Conservation (phyloP, 768 basidiomycete species). For the Leccinum uliginosum region DNA sequence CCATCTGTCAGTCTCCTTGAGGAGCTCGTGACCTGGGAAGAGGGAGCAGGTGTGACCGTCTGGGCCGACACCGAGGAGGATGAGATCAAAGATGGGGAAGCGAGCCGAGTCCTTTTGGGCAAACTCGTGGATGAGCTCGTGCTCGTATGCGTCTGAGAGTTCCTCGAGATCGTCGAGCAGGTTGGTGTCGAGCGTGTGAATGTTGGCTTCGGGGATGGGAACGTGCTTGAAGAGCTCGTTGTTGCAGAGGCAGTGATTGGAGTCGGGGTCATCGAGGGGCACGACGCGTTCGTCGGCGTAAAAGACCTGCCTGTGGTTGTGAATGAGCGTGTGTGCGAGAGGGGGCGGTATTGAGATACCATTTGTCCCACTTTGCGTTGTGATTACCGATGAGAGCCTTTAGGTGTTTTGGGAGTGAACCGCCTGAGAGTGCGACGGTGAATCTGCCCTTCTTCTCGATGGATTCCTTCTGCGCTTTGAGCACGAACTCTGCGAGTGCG, state of each 20-base stretch:
- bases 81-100: conserved; percentile 96
- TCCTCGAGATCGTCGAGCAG: conserved; percentile 73
- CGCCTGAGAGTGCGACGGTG: conserved; percentile 91
- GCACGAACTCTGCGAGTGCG: conserved; percentile 75
- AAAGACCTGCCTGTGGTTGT: conserved; percentile 87
- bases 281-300: conserved; percentile 97
- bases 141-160: conserved; percentile 77
- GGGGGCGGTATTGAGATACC: conserved; percentile 54
- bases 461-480: conserved; percentile 85
- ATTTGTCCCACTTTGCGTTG: conserved; percentile 88
- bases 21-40: conserved; percentile 88
- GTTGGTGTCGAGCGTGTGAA: conserved; percentile 75
- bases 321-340: neutral
- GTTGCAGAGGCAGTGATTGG: conserved; percentile 79
- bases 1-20: conserved; percentile 89
- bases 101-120: conserved; percentile 90
- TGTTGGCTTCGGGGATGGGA: conserved; percentile 68
- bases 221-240: conserved; percentile 77
- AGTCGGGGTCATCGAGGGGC: conserved; percentile 88
- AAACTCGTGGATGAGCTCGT: conserved; percentile 83
- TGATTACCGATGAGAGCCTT: conserved; percentile 59
- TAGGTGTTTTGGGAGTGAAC: conserved; percentile 83
- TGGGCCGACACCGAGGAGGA: conserved; percentile 93
- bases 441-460: conserved; percentile 87
- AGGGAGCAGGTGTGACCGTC: conserved; percentile 99